These are phyloP conservation scores for Ophiocordyceps camponoti-leonardi DNA, from an alignment of 2,329 filamentous ascomycete species.

Conservation along the genomic window DNA sequence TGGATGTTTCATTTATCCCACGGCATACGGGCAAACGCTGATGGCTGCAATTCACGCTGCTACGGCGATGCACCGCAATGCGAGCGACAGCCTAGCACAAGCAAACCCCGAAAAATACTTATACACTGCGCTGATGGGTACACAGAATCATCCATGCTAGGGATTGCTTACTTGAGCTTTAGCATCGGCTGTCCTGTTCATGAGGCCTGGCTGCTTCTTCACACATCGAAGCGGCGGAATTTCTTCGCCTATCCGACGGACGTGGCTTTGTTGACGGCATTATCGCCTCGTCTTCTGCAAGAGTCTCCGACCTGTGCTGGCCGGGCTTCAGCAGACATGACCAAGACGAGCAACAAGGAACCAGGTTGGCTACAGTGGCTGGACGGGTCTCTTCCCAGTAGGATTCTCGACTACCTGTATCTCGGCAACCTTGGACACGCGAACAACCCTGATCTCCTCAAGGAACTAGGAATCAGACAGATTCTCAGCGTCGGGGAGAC, in stretches of 20 bases:
- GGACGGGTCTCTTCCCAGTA: constrained; percentile 81
- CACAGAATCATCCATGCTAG: constrained; percentile 81
- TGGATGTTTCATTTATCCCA: constrained; percentile 82
- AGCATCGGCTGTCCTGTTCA: constrained; percentile 66
- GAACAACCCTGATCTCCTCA: constrained; percentile 76
- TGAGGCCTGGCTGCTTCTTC: constrained; percentile 74
- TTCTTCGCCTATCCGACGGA: constrained; percentile 95
- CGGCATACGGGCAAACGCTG: constrained; percentile 26
- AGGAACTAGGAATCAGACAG: constrained; percentile 65
- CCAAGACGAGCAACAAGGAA: constrained; percentile 34
- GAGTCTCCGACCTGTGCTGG: constrained; percentile 43
- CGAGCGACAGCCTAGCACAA: background rate
- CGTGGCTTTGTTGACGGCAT: constrained; percentile 60
- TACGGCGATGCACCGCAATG: no score
- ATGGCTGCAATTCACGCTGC: constrained; percentile 10
- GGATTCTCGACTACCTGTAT: constrained; percentile 88
- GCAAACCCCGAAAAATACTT: constrained; percentile 49
- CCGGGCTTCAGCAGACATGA: constrained; percentile 34
- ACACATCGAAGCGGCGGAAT: constrained; percentile 66
- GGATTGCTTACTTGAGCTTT: constrained; percentile 85
- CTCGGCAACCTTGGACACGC: constrained; percentile 85
- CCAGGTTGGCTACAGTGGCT: constrained; percentile 70
- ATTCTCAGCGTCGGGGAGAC: constrained; percentile 87
- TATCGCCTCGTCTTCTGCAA: constrained; percentile 58
- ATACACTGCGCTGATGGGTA: constrained; percentile 95